Percentiles rank a stretch among this genome's conserved stretches.
Conservation (phyloP, 805 yeast species). For the Ogataea trehaloabstinens region DNA sequence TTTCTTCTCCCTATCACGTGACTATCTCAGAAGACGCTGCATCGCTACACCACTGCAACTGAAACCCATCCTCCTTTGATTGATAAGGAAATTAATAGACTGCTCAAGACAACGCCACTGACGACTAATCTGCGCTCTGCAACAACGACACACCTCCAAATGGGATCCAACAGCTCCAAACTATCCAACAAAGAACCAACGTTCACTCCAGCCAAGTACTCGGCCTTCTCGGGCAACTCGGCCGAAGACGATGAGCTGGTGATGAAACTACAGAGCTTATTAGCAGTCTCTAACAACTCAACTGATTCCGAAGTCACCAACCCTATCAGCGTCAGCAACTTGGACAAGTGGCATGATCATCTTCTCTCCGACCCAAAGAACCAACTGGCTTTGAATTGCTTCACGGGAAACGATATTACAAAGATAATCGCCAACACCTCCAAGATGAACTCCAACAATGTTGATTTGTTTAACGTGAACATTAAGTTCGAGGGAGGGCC, state of each 20-base stretch:
- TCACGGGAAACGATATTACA: conserved; percentile 46
- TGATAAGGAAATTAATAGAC: no score
- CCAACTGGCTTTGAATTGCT: conserved; percentile 51
- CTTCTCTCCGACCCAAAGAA: conserved; percentile 48
- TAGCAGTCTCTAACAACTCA: conserved; percentile 9
- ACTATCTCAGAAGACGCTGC: no score
- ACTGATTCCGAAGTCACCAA: conserved; percentile 10
- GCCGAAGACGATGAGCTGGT: conserved; percentile 32
- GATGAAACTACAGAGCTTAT: conserved; percentile 27
- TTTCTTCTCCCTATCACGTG: background rate
- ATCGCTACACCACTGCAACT: no score
- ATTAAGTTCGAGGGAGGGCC: conserved; percentile 58
- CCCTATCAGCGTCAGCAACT: conserved; percentile 34
- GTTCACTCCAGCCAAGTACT: conserved; percentile 16
- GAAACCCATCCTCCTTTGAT: no score
- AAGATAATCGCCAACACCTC: conserved; percentile 39
- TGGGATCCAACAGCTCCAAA: conserved; percentile 30
- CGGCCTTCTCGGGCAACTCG: conserved; percentile 1
- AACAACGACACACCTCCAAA: no score
- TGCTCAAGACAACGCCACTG: no score
- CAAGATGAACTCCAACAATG: conserved; percentile 27
- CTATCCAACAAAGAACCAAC: conserved; percentile 14
- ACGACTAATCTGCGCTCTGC: no score
- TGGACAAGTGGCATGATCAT: conserved; percentile 45
- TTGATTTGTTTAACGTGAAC: conserved; percentile 42